Evolutionary conservation across 2,329 filamentous ascomycete species (phyloP).

Genomic region (Periconia sp.): DNA sequence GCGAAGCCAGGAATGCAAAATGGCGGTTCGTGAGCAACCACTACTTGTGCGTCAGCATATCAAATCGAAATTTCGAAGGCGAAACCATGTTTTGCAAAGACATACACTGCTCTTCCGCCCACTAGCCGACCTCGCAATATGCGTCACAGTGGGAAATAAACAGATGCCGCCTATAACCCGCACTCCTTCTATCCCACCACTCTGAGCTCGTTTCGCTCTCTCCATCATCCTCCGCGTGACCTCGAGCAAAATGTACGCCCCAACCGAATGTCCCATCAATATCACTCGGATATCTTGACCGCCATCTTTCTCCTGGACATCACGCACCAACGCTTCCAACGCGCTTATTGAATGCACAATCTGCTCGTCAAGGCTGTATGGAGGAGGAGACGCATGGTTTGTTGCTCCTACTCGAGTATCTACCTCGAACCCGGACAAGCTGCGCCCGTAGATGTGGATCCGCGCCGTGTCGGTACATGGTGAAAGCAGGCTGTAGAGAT

Average conservation of each 20-base stretch:
- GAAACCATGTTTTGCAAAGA: constrained; percentile 4
- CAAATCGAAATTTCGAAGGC: neutral
- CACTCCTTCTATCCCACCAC: constrained; percentile 22
- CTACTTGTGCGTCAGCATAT: constrained; percentile 4
- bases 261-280: constrained; percentile 52
- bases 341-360: constrained; percentile 51
- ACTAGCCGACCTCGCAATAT: constrained; percentile 48
- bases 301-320: constrained; percentile 17
- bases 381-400: constrained; percentile 27
- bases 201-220: constrained; percentile 17
- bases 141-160: constrained; percentile 51
- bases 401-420: constrained; percentile 15
- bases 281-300: constrained; percentile 34
- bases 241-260: constrained; percentile 50
- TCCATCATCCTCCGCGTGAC: constrained; percentile 38
- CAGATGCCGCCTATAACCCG: constrained; percentile 39
- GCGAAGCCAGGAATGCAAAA: constrained; percentile 26
- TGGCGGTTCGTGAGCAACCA: constrained; percentile 9
- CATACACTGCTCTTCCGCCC: constrained; percentile 45
- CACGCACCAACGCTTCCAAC: constrained; percentile 44
- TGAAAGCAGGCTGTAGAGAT: constrained; percentile 58
- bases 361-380: constrained; percentile 52
- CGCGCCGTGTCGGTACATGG: constrained; percentile 5
- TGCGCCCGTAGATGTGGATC: constrained; percentile 42
- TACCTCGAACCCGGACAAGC: constrained; percentile 48